Base-by-base conservation (phyloP, 208 protist species). In the Trypanosoma rangeli region DNA sequence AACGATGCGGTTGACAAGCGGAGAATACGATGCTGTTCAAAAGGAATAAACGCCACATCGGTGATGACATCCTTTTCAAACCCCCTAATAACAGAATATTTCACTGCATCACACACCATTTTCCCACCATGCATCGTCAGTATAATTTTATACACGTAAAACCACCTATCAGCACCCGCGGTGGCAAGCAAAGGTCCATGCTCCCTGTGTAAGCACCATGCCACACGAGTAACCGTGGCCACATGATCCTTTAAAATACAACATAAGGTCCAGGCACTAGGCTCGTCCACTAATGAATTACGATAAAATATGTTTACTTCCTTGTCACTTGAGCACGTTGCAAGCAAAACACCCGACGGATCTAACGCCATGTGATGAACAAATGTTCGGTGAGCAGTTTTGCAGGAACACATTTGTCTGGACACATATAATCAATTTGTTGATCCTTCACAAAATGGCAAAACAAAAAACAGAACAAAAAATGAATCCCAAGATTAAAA, bases 31-130 rank as follows among this genome's bases (percentile, higher is more conserved):
- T 90, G 86, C 72, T 93, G 85, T 65, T 86, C 83, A 20, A 87
- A 87, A 22, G 89, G 92, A 54, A 93, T 73, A 73, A 96, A 96
- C 35, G 92, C 86, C 35, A 96, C 83, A 70, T 94, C 89, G 4
- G 89, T 96, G 73, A 94, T 93, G 53, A 83, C 89, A 74, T 96
- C 92, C 69, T 93, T 93, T 73, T 94, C 88, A 65, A 85, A 92
- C 20, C 92, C 88, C 44, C 84, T 81, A 74, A 89, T 79, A 31
- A 76, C 70, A 22, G 87, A 79, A 80, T 74, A 88, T 35, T 86
- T 83, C 42, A 84, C 63, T 13, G 82, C 78, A 65, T 86, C 76
- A 33, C 78, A 77, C 33, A 80, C 55, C 22, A 78, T 79, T 62
- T 76, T 75, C 5, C 80, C 86, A 57, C 80, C 78, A 29, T 87